phyloP scores from a whole-genome alignment of 164 flowering plant genomes.

The Chloranthus sessilifolius region DNA sequence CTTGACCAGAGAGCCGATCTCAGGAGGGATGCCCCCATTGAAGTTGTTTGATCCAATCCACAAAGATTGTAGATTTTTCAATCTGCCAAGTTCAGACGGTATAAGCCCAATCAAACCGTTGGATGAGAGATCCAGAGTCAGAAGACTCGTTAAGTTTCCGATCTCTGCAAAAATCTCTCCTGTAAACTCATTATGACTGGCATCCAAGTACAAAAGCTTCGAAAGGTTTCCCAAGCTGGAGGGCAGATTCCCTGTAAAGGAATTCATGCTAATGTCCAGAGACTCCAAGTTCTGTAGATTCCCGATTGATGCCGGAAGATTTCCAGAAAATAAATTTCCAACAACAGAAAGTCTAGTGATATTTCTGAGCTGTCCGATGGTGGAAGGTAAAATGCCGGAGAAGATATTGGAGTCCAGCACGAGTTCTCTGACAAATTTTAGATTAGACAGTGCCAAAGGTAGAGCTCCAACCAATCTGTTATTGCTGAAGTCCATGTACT shows the following conservation, averaged over 20 bases:
- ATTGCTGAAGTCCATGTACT: slow-evolving; percentile 41
- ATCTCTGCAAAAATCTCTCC: slow-evolving; percentile 29
- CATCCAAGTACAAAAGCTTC: slow-evolving; percentile 35
- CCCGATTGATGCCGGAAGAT: slow-evolving; percentile 46
- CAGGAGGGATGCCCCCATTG: slow-evolving; percentile 34
- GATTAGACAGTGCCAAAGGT: slow-evolving; percentile 29
- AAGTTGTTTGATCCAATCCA: slow-evolving; percentile 27
- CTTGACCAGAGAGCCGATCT: slow-evolving; percentile 34
- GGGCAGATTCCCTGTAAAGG: slow-evolving; percentile 45
- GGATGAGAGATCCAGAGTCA: slow-evolving; percentile 38
- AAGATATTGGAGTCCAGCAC: slow-evolving; percentile 46
- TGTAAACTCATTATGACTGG: slow-evolving; percentile 35
- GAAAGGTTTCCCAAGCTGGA: slow-evolving; percentile 40
- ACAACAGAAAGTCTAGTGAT: slow-evolving; percentile 43
- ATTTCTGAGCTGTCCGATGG: slow-evolving; percentile 34
- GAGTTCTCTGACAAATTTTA: slow-evolving; percentile 35
- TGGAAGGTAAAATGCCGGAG: slow-evolving; percentile 43
- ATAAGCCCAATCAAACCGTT: slow-evolving; percentile 37
- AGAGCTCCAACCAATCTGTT: slow-evolving; percentile 39
- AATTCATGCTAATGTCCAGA: slow-evolving; percentile 42
- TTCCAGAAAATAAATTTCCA: slow-evolving; percentile 42
- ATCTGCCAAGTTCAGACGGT: slow-evolving; percentile 33
- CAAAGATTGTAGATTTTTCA: slow-evolving; percentile 23
- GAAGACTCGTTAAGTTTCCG: slow-evolving; percentile 24
- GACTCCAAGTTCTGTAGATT: slow-evolving; percentile 33